phyloP scores from a whole-genome alignment of 1,139 yeast species.

The Candida mesenterica region DNA sequence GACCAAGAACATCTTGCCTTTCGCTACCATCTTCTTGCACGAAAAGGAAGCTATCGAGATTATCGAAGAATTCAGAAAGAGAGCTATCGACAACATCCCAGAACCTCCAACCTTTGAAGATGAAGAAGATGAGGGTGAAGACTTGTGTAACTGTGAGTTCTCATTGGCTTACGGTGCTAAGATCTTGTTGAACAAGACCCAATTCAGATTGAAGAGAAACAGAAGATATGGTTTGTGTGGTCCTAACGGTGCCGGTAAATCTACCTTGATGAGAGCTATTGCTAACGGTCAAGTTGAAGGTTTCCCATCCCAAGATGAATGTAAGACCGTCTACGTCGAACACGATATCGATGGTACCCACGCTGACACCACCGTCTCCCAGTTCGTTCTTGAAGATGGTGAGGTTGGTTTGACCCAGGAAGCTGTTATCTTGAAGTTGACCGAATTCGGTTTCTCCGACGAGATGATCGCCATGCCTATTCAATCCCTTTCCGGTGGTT shows the following conservation, averaged over 20 bases:
- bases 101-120: slow-evolving; percentile 94
- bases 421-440: slow-evolving; percentile 68
- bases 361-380: slow-evolving; percentile 90
- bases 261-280: slow-evolving; percentile 99
- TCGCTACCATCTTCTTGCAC: slow-evolving; percentile 93
- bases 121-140: slow-evolving; percentile 99
- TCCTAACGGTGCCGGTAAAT: slow-evolving; percentile 99
- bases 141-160: slow-evolving; percentile 99
- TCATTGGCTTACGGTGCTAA: slow-evolving; percentile 99
- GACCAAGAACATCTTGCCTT: slow-evolving; percentile 85
- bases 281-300: slow-evolving; percentile 99
- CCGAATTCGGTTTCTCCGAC: slow-evolving; percentile 88
- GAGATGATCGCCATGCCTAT: slow-evolving; percentile 92
- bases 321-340: slow-evolving; percentile 98
- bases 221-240: slow-evolving; percentile 99
- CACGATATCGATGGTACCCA: slow-evolving; percentile 98
- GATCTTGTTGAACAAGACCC: slow-evolving; percentile 98
- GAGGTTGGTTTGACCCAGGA: slow-evolving; percentile 74
- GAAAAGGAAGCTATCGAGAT: slow-evolving; percentile 87
- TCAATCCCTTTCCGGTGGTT: slow-evolving; percentile 98
- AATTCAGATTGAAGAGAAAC: slow-evolving; percentile 98
- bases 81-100: slow-evolving; percentile 97
- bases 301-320: slow-evolving; percentile 98
- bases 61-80: slow-evolving; percentile 92
- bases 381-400: slow-evolving; percentile 81